Evolutionary conservation across 768 basidiomycete genomes (phyloP).

Genomic region (Omphalotus guepiniiformis): DNA sequence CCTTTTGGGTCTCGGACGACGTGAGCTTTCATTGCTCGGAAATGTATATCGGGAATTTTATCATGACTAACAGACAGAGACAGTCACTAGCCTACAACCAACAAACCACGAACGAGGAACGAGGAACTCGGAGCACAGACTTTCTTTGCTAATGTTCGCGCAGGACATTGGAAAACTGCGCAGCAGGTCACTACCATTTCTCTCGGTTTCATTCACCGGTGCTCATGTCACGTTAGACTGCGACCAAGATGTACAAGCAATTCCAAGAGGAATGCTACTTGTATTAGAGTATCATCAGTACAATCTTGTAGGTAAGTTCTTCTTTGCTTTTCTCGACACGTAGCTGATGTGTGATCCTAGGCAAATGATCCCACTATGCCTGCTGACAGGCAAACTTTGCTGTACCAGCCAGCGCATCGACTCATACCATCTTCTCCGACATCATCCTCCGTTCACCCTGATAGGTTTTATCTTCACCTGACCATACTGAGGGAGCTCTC

Average conservation of each 20-base stretch:
- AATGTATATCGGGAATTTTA: too few relatives aligned
- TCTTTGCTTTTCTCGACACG: background rate
- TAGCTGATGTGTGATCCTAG: too few relatives aligned
- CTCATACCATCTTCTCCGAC: conserved; percentile 60
- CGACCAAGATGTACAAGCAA: conserved; percentile 78
- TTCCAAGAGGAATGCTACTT: conserved; percentile 79
- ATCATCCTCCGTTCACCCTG: conserved; percentile 60
- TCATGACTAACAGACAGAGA: conserved; percentile 66
- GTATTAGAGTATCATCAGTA: conserved; percentile 80
- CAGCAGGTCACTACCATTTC: conserved; percentile 57
- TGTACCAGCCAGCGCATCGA: conserved; percentile 75
- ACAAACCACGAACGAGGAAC: conserved; percentile 72
- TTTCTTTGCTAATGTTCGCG: conserved; percentile 80
- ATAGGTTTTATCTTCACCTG: conserved; percentile 76
- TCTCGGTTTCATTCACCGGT: background rate
- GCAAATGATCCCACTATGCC: conserved; percentile 67
- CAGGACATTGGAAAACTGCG: conserved; percentile 80
- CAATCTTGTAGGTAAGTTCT: conserved; percentile 80
- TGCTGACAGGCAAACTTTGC: conserved; percentile 55
- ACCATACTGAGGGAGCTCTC: conserved; percentile 65
- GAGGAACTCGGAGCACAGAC: conserved; percentile 83
- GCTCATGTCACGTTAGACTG: conserved; percentile 50
- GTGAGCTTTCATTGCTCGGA: too few relatives aligned
- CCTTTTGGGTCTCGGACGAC: too few relatives aligned
- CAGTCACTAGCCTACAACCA: conserved; percentile 80